Evolutionary conservation across 352 stramenopile genomes (phyloP), one percentile per base, ranked within the genome.

Genomic region (Pythium graminicola): DNA sequence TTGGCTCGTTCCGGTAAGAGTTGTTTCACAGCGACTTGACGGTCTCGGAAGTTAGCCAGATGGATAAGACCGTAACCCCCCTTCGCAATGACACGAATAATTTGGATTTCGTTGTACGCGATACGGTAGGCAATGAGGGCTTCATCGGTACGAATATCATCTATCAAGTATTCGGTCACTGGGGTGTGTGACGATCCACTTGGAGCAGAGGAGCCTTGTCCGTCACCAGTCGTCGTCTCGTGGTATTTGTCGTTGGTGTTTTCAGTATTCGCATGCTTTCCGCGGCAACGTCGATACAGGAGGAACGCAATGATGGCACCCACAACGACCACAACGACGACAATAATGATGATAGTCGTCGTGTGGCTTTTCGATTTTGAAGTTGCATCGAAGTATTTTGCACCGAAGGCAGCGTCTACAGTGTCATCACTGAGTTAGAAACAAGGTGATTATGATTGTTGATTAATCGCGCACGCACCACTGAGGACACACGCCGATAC

Each of bases 1-100:
- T 64, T 81, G 39, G 81, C 78, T 54, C 89, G 89, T 40, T 93
- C 82, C 0, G 82, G 82, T 16, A 93, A 48, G 48, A 89, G 87
- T 54, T 89, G 88, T 64, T 93, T 93, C 17, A 93, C 70, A 14
- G 88, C 80, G 7, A 93, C 72, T 1, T 73, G 42, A 11, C 78
- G 69, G 20, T 52, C 57, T 38, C 86, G 69, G 57, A 88, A 86
- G 8, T 53, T 70, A 0, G 78, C 81, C 23, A 92, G 52, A 50
- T 81, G 85, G 8, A 92, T 73, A 27, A 83, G 72, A 19, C 81
- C 81, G 46, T 86, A 92, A 28, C 81, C 81, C 14, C 81, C 81
- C 53, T 88, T 83, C 0, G 81, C 81, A 33, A 92, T 72, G 1
- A 69, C 68, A 29, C 78, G 75, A 23, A 85, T 64, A 23, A 89